Conservation (phyloP, 225 moss, liverwort and hornwort species). For the Thuidium tamariscinum region DNA sequence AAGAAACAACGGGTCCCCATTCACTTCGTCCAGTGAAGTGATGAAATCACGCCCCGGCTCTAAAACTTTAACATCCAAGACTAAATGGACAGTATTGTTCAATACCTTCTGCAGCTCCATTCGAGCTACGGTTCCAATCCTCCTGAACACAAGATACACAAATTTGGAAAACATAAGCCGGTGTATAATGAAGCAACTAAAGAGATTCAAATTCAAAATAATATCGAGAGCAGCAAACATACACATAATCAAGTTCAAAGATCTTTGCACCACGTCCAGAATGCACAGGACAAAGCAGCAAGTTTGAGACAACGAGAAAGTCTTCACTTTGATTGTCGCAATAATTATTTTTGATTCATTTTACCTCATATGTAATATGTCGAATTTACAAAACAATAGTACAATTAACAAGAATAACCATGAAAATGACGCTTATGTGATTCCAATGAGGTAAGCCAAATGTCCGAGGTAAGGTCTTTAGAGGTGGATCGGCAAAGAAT, state of each 20-base stretch:
- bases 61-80: conserved; percentile 37
- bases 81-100: background rate
- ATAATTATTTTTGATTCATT: background rate
- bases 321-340: background rate
- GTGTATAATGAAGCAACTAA: background rate
- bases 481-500: background rate
- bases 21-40: conserved; percentile 33
- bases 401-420: background rate
- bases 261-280: background rate
- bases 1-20: conserved; percentile 35
- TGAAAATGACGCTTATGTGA: background rate
- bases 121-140: conserved; percentile 89
- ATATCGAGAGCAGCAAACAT: background rate
- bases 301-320: background rate
- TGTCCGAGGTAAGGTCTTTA: background rate
- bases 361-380: too few species aligned
- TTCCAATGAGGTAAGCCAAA: background rate
- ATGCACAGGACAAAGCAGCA: background rate
- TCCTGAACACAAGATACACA: conserved; percentile 23
- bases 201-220: background rate
- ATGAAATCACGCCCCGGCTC: conserved; percentile 23
- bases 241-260: background rate
- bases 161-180: background rate
- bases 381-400: background rate
- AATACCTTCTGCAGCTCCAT: conserved; percentile 44